Base-by-base conservation (phyloP, 306 rosid genomes). In the Heteromeles arbutifolia region DNA sequence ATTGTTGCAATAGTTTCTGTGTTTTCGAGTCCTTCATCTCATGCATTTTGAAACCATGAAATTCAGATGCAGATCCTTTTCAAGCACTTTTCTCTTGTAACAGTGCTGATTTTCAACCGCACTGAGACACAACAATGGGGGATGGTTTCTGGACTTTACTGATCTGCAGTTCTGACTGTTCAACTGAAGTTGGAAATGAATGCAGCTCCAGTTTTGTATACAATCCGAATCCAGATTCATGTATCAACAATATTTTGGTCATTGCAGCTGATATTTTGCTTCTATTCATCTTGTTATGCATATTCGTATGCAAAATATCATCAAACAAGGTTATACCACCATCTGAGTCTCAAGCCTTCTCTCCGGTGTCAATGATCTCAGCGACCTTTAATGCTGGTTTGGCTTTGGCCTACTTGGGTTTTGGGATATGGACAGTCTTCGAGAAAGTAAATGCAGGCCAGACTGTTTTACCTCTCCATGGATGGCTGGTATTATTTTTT, bases 361-460 rank as follows among this genome's bases (percentile, higher is more conserved):
- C 78, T 72, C 29, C 72, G 13, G 17, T 41, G 2, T 41, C 52
- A 54, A 48, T 62, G 1, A 28, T 74, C 72, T 68, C 69, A 1
- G 56, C 25, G 32, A n/a, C 37, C 52, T 73, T 39, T 8, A 82
- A 73, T 41, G 79, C 76, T 18, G 19, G 57, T 52, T 66, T 77
- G 76, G 57, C 65, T 78, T 61, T 77, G 79, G 85, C 79, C 32
- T 74, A 77, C 63, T 78, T 82, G 72, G 79, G 67, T 31, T 77
- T 29, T 34, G 79, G 79, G 29, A 77, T 82, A 43, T 73, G 85
- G 73, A 72, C 25, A 37, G 14, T 73, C 45, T 7, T 58, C 21
- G 52, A 72, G 78, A 72, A 66, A 48, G 31, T 66, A 72, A 57
- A 44, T 57, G 70, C 64, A 44, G 41, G 17, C 13, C 50, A 37